Percentiles rank a stretch among this genome's conserved stretches.
Evolutionary conservation across 345 rosid genomes (phyloP).

Genomic region (Eucalyptus cladocalyx): DNA sequence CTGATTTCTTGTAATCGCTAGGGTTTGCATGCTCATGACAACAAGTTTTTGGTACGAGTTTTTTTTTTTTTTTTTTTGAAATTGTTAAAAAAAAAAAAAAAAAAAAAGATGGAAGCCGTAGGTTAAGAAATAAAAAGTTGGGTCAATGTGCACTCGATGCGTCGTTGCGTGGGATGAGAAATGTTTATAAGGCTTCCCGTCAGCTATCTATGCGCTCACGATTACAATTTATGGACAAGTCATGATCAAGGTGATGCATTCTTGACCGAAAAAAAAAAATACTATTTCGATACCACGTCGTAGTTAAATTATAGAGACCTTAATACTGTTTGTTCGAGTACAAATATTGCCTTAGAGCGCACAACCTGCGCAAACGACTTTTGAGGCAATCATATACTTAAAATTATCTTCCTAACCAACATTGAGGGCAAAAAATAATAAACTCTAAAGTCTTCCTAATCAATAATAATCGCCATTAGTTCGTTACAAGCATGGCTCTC

Average conservation of each 20-base stretch:
- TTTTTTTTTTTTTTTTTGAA: background rate
- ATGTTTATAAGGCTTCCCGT: background rate
- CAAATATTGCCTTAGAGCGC: background rate
- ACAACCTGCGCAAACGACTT: background rate
- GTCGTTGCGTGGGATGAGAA: background rate
- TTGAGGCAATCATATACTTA: background rate
- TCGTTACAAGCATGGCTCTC: rapidly evolving
- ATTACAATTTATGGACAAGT: background rate
- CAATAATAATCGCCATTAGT: background rate
- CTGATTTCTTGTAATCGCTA: background rate
- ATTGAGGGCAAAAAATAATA: background rate
- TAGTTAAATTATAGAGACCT: background rate
- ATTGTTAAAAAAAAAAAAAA: background rate
- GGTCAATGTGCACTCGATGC: background rate
- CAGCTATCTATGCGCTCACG: background rate
- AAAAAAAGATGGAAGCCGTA: background rate
- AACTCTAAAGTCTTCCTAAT: background rate
- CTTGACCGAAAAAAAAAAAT: background rate
- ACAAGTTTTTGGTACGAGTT: background rate
- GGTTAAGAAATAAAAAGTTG: background rate
- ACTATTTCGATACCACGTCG: background rate
- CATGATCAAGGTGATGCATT: background rate
- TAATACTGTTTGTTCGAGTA: background rate
- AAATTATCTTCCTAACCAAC: background rate
- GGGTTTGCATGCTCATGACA: background rate